phyloP scores from a whole-genome alignment of 192 early-diverging fungal species.

The Phlyctochytrium planicorne region DNA sequence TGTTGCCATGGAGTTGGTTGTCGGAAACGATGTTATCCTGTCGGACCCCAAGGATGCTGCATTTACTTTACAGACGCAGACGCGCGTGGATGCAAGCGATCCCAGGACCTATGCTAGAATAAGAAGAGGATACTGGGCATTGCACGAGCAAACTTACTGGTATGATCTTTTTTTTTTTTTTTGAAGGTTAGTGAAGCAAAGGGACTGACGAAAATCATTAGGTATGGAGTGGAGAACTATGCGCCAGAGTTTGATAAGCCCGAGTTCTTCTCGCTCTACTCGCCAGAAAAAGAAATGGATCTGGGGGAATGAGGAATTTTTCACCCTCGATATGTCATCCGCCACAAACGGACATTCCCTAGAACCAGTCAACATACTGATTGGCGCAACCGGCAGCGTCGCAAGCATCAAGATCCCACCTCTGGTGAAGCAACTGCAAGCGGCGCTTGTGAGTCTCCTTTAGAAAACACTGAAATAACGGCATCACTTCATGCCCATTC shows the following conservation, averaged over 20 bases:
- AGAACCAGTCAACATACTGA: no score
- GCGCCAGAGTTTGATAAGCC: conserved; percentile 36
- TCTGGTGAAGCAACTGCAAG: no score
- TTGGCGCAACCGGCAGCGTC: no score
- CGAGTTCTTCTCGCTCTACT: conserved; percentile 32
- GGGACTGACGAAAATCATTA: no score
- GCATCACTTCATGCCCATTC: no score
- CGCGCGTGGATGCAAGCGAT: conserved; percentile 26
- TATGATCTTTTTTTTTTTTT: conserved; percentile 11
- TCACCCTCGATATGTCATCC: no score
- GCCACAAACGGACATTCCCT: no score
- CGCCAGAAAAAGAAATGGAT: conserved; percentile 16
- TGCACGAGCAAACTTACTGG: conserved; percentile 82
- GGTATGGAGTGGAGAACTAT: conserved; percentile 19
- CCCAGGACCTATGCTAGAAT: conserved; percentile 18
- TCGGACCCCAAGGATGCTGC: conserved; percentile 47
- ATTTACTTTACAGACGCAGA: conserved; percentile 32
- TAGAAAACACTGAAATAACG: no score
- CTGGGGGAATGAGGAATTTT: no score
- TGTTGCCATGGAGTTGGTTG: conserved; percentile 70
- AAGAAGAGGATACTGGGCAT: conserved; percentile 75
- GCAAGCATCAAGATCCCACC: no score
- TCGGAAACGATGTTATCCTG: conserved; percentile 46
- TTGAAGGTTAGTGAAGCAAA: neutral
- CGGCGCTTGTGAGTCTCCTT: no score